phyloP scores from a whole-genome alignment of 768 basidiomycete species.

The Candolleomyces aberdarensis region DNA sequence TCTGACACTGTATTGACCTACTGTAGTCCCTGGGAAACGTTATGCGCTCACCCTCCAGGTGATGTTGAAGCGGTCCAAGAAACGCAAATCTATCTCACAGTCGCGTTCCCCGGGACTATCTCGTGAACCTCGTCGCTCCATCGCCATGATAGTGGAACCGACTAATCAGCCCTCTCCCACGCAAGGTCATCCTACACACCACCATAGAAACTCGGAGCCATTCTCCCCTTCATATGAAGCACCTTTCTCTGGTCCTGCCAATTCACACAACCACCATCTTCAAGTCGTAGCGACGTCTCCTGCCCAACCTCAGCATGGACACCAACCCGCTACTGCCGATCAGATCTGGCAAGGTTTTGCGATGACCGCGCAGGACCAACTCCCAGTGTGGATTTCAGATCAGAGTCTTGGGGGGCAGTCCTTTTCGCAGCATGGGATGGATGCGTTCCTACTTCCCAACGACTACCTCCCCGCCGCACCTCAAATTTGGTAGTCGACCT shows the following conservation, averaged over 20 bases:
- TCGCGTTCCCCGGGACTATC: constrained; percentile 60
- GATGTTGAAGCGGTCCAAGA: constrained; percentile 79
- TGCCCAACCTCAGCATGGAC: constrained; percentile 2
- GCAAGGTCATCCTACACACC: constrained; percentile 18
- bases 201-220: constrained; percentile 42
- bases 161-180: constrained; percentile 25
- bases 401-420: constrained; percentile 74
- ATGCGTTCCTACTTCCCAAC: constrained; percentile 75
- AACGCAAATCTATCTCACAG: constrained; percentile 50
- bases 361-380: constrained; percentile 65
- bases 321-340: constrained; percentile 44
- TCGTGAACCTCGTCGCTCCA: constrained; percentile 51
- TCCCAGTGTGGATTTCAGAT: constrained; percentile 86
- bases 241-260: constrained; percentile 28
- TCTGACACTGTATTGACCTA: neutral
- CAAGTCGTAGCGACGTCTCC: constrained; percentile 15
- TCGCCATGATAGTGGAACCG: constrained; percentile 45
- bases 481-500: constrained; percentile 66
- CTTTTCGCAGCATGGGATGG: constrained; percentile 80
- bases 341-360: constrained; percentile 78
- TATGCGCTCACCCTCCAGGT: constrained; percentile 88
- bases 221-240: constrained; percentile 59
- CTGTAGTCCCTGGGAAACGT: constrained; percentile 85
- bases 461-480: constrained; percentile 70
- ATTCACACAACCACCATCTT: constrained; percentile 26